These are phyloP conservation scores for Punica granatum DNA, from an alignment of 345 rosid genomes.

Conservation along the genomic window DNA sequence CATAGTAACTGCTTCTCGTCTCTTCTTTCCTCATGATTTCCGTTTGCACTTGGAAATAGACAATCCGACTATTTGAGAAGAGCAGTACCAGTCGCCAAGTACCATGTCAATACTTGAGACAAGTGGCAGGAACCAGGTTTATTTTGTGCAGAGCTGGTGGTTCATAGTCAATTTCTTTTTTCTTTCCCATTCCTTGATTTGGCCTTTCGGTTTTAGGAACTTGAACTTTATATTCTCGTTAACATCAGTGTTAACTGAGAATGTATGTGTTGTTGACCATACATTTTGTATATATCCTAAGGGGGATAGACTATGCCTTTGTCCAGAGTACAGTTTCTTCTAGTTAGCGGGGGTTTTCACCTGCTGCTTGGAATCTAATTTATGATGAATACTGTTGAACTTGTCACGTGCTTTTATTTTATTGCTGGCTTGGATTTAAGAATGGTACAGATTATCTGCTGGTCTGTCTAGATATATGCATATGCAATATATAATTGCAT, in stretches of 20 bases:
- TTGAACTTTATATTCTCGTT: background rate
- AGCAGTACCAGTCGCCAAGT: background rate
- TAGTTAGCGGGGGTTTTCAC: background rate
- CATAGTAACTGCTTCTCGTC: background rate
- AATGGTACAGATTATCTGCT: too few species aligned
- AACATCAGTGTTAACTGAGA: background rate
- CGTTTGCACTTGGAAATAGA: background rate
- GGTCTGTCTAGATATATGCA: too few species aligned
- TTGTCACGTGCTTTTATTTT: too few species aligned
- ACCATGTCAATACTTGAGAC: background rate
- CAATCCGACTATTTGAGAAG: background rate
- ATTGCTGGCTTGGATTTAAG: too few species aligned
- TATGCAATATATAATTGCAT: too few species aligned
- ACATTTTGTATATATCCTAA: background rate
- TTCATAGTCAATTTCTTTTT: background rate
- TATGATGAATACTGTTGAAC: too few species aligned
- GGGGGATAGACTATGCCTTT: background rate
- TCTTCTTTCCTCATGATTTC: too few species aligned
- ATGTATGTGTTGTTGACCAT: background rate
- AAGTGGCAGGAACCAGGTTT: background rate
- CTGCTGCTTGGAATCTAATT: background rate
- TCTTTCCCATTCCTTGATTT: too few species aligned
- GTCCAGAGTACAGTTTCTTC: background rate
- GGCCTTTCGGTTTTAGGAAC: background rate
- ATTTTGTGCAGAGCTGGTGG: background rate